Evolutionary conservation across 768 basidiomycete species (phyloP), one percentile per base, ranked within the genome.

Genomic region (Ephemerocybe angulata): DNA sequence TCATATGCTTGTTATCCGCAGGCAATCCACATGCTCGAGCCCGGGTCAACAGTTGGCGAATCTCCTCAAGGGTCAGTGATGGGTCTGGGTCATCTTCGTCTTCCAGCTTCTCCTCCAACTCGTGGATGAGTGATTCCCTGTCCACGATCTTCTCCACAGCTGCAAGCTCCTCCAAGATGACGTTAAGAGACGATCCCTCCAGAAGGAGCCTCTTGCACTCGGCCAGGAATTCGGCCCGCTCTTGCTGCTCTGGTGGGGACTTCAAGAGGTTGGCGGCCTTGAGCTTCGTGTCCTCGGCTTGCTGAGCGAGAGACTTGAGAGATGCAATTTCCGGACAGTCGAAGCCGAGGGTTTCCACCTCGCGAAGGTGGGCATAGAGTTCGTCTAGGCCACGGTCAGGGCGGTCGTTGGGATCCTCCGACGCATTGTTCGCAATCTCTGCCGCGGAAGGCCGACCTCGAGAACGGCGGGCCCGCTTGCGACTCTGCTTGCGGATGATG

Each of bases 121-220:
- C 92, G 56, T 72, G 78, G 58, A 90, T 70, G 57, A 96, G 81
- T 62, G 87, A 83, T 63, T 90, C 85, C 11, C 91, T 83, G 54
- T 88, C 82, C 22, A 92, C 87, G 53, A 94, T 85, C 69, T 83
- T 87, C 73, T 90, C 86, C 19, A 97, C 78, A 58, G 87, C 83
- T 17, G 76, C 66, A 13, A 95, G 73, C 66, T 94, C 91, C 13
- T 92, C 88, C 19, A 96, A 75, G 48, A 84, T 78, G n/a, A 96
- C 86, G 60, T 93, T 93, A 52, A 95, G 69, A 8, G 88, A 86
- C 2, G 85, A 85, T 1, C 84, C 86, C 25, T 88, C 79, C 50
- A 84, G 66, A 52, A 92, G 76, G 2, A 93, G 72, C 33, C 79
- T 81, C 58, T 86, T 86, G 69, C 90, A 91, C 41, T 88, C 85